These are phyloP conservation scores for Vigna unguiculata DNA, from an alignment of 306 rosid genomes.

Conservation along the genomic window DNA sequence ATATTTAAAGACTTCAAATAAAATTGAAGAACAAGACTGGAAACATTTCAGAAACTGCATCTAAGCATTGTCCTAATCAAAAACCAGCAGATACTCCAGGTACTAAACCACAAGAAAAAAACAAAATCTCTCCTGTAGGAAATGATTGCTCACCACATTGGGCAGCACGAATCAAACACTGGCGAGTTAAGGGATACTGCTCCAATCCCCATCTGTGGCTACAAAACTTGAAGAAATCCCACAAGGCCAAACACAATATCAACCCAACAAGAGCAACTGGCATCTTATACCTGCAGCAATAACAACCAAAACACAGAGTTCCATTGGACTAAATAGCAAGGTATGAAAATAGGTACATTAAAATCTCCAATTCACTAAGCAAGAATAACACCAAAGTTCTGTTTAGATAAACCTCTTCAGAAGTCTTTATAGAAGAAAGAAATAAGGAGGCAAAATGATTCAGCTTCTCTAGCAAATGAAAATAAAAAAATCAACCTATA, in stretches of 20 bases:
- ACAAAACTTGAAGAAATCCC: conserved; percentile 81
- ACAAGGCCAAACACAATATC: conserved; percentile 78
- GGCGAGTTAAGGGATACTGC: conserved; percentile 65
- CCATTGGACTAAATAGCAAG: conserved; percentile 27
- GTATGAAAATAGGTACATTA: neutral
- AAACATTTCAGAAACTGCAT: neutral
- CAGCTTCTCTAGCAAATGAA: neutral
- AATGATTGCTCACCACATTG: conserved; percentile 71
- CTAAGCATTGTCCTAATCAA: neutral
- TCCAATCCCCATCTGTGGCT: conserved; percentile 71
- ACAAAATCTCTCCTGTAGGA: neutral
- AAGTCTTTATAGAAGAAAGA: neutral
- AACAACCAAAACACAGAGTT: conserved; percentile 23
- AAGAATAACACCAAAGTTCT: neutral
- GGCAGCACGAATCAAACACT: conserved; percentile 70
- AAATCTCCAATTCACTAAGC: neutral
- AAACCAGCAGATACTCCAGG: neutral
- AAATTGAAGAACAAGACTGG: neutral
- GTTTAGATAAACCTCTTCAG: neutral
- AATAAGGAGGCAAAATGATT: neutral
- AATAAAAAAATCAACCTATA: neutral
- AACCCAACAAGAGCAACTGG: conserved; percentile 85
- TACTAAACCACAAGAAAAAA: neutral
- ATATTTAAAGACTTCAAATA: neutral
- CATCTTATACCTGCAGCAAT: conserved; percentile 81